Base-by-base conservation (phyloP, 345 rosid genomes). In the Lepidium didymum region DNA sequence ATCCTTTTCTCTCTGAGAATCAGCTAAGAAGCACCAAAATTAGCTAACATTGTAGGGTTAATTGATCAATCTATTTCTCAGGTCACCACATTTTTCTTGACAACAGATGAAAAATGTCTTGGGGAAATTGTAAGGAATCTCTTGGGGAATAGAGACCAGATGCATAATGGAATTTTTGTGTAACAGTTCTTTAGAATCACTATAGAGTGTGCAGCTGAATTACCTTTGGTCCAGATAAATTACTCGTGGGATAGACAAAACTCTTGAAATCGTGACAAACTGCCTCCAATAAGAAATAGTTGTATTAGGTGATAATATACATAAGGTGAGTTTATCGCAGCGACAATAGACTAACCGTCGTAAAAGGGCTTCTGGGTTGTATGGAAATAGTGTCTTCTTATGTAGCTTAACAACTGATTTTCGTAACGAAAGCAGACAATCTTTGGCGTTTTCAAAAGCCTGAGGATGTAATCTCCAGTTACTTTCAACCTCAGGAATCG, bases 361-460 rank as follows among this genome's bases (percentile, higher is more conserved):
- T 47, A 93, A 75, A 79, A 93, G 96, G 51, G 80, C 88, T 68
- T 78, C 75, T 21, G 97, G 94, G 74, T 90, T 87, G 66, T 90
- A 90, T 8, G 92, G 87, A 79, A 93, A 86, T 49, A 93, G 68
- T 34, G 80, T 83, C 84, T 87, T 90, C 62, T 33, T 67, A 66
- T 83, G 84, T 69, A 92, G 93, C 77, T 72, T 85, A 74, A 81
- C 85, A 56, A 83, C 42, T 27, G 93, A 85, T 21, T 37, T 66
- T 78, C 84, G 89, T 58, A 92, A 79, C n/a, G 86, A 84, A 81
- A 90, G 80, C 80, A 92, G 78, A 74, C 98, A 93, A 53, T 71
- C 60, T 77, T 79, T 84, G 62, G 90, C 91, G 72, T 82, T 67
- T 62, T 74, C 70, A 71, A 75, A 84, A 21, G 76, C 75, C 21